phyloP scores from a whole-genome alignment of 1,284 basidiomycete species.

The Rhodotorula sp. region DNA sequence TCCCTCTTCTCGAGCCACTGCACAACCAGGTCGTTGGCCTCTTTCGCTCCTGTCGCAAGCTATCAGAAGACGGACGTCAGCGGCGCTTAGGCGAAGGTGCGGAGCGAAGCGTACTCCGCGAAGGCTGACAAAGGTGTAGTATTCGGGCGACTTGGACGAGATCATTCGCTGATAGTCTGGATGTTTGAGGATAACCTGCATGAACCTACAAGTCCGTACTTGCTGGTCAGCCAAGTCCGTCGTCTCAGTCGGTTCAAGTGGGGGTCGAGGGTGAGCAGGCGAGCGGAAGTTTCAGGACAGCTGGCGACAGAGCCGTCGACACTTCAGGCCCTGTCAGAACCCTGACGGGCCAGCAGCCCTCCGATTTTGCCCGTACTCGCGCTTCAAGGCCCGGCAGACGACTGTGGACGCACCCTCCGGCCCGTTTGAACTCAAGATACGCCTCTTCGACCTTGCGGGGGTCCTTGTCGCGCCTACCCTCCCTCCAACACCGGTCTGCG shows the following conservation, averaged over 20 bases:
- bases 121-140: constrained; percentile 25
- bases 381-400: background rate
- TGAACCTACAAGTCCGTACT: constrained; percentile 1
- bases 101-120: background rate
- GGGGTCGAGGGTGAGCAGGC: too few species aligned
- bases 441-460: constrained; percentile 30
- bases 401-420: constrained; percentile 35
- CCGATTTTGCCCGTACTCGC: background rate
- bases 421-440: constrained; percentile 33
- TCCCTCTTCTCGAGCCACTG: constrained; percentile 26
- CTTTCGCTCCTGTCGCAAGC: constrained; percentile 7
- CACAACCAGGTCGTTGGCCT: constrained; percentile 6
- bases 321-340: too few species aligned
- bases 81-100: background rate
- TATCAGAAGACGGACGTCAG: background rate
- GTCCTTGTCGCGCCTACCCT: background rate
- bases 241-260: too few species aligned
- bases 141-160: constrained; percentile 23
- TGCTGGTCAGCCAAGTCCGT: background rate
- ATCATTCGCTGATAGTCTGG: constrained; percentile 17
- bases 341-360: too few species aligned
- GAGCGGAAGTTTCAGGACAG: too few species aligned
- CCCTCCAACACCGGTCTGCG: constrained; percentile 18
- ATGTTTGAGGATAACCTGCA: constrained; percentile 32
- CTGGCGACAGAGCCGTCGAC: too few species aligned